Conservation (phyloP, 2,329 filamentous ascomycete species). For the Truncatella angustata region DNA sequence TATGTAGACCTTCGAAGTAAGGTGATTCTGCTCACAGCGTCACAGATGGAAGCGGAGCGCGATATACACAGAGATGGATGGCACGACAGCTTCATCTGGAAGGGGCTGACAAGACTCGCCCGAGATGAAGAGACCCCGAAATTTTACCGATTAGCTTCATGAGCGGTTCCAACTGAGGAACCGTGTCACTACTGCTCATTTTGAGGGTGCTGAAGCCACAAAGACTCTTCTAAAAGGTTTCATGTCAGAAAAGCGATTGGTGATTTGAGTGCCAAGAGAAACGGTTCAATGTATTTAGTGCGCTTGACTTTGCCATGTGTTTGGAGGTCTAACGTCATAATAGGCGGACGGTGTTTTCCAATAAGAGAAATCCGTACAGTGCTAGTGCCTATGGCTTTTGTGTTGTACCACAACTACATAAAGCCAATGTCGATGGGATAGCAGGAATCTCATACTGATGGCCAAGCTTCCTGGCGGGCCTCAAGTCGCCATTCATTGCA, state of each 20-base stretch:
- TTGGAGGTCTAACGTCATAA: background rate
- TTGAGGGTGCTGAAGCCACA: background rate
- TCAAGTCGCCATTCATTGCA: too few species aligned
- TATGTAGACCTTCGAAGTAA: too few species aligned
- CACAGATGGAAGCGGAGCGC: too few species aligned
- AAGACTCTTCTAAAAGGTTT: too few species aligned
- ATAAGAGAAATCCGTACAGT: background rate
- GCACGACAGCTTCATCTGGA: too few species aligned
- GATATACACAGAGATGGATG: too few species aligned
- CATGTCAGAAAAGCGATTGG: too few species aligned
- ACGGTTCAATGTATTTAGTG: background rate
- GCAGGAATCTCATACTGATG: too few species aligned
- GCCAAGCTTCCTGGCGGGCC: too few species aligned
- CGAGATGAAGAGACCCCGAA: background rate
- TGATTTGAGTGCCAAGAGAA: background rate
- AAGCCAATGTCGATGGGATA: too few species aligned
- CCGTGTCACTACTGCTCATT: background rate
- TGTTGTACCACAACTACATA: too few species aligned
- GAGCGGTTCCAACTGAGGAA: background rate
- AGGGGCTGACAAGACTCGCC: background rate
- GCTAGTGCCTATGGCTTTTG: background rate
- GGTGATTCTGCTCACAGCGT: too few species aligned
- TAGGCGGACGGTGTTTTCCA: background rate
- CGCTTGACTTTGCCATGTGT: background rate
- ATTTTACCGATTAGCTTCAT: slow-evolving; percentile 7